Evolutionary conservation across 306 rosid species (phyloP).

Genomic region (Corylus avellana): DNA sequence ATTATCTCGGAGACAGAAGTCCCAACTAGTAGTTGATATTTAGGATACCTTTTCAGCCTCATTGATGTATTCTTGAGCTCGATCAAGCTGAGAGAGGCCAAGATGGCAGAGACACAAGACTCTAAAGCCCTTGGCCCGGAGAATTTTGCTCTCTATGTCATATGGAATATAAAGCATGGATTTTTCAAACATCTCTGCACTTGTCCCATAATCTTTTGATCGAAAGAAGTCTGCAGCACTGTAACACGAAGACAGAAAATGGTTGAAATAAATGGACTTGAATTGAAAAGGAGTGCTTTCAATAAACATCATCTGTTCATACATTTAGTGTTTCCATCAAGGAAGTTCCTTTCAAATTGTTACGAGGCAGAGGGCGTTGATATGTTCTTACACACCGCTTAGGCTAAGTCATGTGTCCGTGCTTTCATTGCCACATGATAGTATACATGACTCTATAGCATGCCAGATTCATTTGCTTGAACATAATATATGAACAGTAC

Average conservation of each 20-base stretch:
- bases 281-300: conserved; percentile 10
- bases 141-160: conserved; percentile 65
- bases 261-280: conserved; percentile 20
- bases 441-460: neutral
- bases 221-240: conserved; percentile 87
- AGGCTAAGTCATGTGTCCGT: neutral
- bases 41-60: conserved; percentile 87
- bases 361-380: neutral
- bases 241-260: conserved; percentile 26
- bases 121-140: conserved; percentile 86
- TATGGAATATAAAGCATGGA: conserved; percentile 86
- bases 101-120: conserved; percentile 92
- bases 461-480: neutral
- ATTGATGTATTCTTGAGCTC: conserved; percentile 79
- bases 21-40: conserved; percentile 16
- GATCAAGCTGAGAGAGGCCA: conserved; percentile 82
- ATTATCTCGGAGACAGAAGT: conserved; percentile 14
- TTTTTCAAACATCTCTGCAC: conserved; percentile 92
- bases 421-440: neutral
- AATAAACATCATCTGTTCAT: neutral
- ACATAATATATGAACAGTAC: neutral
- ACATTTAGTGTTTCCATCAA: conserved; percentile 3
- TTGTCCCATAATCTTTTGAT: conserved; percentile 72
- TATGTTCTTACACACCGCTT: neutral
- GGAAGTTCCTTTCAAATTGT: conserved; percentile 5